Conservation (phyloP, 495 filamentous ascomycete genomes). For the Penicillium longicatenatum region DNA sequence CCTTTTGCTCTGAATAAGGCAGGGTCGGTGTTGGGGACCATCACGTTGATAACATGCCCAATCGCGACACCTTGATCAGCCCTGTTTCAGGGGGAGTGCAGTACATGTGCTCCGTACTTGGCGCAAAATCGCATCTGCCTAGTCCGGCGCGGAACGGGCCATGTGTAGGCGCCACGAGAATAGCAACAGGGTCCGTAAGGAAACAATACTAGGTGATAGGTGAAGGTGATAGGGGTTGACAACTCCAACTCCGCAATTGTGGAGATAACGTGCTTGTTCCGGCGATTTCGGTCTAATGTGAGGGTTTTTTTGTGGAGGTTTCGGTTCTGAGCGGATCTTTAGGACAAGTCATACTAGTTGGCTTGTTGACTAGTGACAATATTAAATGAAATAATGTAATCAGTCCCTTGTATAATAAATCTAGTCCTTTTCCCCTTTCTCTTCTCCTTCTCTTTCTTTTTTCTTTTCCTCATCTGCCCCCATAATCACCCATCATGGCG, state of each 20-base stretch:
- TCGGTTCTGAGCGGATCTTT: slow-evolving; percentile 17
- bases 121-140: slow-evolving; percentile 25
- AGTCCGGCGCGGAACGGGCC: slow-evolving; percentile 4
- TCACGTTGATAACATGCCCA: not conserved
- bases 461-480: slow-evolving; percentile 12
- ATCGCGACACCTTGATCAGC: not conserved
- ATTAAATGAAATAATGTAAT: not conserved
- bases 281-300: too few species aligned
- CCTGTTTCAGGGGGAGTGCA: not conserved
- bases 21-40: not conserved
- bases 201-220: slow-evolving; percentile 6
- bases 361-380: not conserved
- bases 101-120: not conserved
- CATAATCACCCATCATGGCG: slow-evolving; percentile 23
- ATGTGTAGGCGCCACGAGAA: slow-evolving; percentile 11
- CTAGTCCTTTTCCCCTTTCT: not conserved
- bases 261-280: not conserved
- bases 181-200: not conserved
- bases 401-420: slow-evolving; percentile 7
- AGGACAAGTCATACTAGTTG: not conserved
- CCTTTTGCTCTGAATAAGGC: not conserved
- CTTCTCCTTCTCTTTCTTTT: slow-evolving; percentile 3
- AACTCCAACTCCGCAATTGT: not conserved
- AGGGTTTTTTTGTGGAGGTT: not conserved
- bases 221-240: slow-evolving; percentile 8